Evolutionary conservation across 345 rosid species (phyloP).

Genomic region (Euphorbia peplus): DNA sequence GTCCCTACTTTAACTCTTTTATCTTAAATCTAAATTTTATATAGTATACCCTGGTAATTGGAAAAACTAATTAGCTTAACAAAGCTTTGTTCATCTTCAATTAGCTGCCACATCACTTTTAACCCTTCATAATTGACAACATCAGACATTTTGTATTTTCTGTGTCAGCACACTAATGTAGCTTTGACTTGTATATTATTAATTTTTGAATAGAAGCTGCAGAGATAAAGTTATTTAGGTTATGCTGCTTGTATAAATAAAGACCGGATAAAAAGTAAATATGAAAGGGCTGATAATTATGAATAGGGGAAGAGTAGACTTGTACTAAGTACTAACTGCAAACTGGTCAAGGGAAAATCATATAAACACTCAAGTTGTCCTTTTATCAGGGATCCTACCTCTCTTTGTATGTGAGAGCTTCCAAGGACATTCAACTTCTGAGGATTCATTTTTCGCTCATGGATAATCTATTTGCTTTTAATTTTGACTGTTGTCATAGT

Average conservation of each 20-base stretch:
- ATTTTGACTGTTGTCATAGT: not conserved
- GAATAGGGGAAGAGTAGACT: not conserved
- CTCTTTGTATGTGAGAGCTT: slow-evolving; percentile 7
- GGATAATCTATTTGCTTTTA: not conserved
- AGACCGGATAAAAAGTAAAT: not conserved
- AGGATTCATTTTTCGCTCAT: not conserved
- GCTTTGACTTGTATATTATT: too few relatives aligned
- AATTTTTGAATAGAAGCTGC: too few relatives aligned
- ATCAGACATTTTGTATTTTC: not conserved
- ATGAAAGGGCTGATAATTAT: not conserved
- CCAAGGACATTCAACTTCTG: too few relatives aligned
- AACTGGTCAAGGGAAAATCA: not conserved
- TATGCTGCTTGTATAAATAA: not conserved
- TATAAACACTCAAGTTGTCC: not conserved
- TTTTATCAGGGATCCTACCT: not conserved
- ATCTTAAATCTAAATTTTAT: too few relatives aligned
- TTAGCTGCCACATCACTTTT: not conserved
- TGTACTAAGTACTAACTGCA: not conserved
- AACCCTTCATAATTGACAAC: not conserved
- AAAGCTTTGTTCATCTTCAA: not conserved
- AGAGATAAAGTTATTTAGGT: not conserved
- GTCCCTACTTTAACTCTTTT: not conserved
- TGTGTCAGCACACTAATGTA: not conserved
- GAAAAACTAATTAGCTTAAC: not conserved
- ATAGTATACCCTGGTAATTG: not conserved